These are phyloP conservation scores for Yamadazyma sp. DNA, from an alignment of 1,139 yeast species.

Conservation along the genomic window DNA sequence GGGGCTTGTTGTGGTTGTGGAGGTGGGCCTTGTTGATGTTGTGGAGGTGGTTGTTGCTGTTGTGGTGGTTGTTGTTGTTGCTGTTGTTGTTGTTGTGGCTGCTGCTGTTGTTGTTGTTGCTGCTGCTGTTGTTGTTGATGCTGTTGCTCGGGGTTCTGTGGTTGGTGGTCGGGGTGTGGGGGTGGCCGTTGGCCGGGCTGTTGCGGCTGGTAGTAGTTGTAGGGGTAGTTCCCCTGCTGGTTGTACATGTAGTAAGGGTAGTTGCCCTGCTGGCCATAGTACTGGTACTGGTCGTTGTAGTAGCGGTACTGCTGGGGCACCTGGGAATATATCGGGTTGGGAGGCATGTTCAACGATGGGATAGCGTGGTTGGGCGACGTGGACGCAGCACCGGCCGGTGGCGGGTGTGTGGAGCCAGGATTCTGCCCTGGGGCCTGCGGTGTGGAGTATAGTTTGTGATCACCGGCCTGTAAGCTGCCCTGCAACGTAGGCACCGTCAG, in stretches of 20 bases:
- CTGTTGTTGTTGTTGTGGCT: neutral
- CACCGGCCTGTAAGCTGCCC: no score
- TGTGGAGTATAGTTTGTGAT: neutral
- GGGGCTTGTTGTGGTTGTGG: neutral
- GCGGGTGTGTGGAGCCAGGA: constrained; percentile 9
- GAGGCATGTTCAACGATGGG: constrained; percentile 14
- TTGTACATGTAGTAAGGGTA: constrained; percentile 19
- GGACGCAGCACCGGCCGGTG: neutral
- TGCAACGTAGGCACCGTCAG: no score
- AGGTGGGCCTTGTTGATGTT: constrained; percentile 4
- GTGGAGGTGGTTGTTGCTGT: neutral
- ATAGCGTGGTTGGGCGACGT: constrained; percentile 11
- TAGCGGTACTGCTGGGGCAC: constrained; percentile 13
- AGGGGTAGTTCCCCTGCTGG: constrained; percentile 18
- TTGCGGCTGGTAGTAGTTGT: constrained; percentile 14
- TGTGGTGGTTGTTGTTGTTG: neutral
- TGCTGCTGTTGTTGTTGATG: constrained; percentile 8
- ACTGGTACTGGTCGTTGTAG: constrained; percentile 16
- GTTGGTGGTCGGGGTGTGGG: constrained; percentile 14
- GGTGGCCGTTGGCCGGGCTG: constrained; percentile 11
- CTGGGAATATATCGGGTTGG: constrained; percentile 10
- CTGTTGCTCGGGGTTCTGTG: constrained; percentile 10
- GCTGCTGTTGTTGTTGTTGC: constrained; percentile 3
- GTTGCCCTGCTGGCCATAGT: constrained; percentile 19
- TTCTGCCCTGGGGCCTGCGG: constrained; percentile 8